Conservation (phyloP, 2,329 filamentous ascomycete species). For the Penicillium psychrosexuale region DNA sequence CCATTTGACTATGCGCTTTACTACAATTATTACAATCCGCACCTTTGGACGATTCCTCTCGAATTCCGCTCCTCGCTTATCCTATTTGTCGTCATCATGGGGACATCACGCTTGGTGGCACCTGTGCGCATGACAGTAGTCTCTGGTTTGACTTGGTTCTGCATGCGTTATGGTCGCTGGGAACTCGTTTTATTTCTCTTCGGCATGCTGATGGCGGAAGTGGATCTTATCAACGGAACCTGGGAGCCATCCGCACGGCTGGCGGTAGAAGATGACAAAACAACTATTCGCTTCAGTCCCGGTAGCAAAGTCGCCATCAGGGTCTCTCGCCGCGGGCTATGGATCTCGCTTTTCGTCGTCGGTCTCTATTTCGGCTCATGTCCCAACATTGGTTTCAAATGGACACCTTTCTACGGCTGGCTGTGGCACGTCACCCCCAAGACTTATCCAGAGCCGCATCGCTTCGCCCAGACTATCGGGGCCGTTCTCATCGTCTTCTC, state of each 20-base stretch:
- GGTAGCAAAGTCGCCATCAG: conserved; percentile 17
- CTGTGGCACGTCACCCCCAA: conserved; percentile 39
- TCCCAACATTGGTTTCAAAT: conserved; percentile 40
- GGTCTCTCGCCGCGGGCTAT: conserved; percentile 32
- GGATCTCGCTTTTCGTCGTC: conserved; percentile 38
- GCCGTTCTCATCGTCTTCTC: conserved; percentile 43
- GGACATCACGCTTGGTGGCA: conserved; percentile 37
- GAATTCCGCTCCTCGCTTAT: conserved; percentile 47
- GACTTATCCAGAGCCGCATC: conserved; percentile 43
- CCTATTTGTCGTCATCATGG: conserved; percentile 43
- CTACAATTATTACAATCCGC: conserved; percentile 46
- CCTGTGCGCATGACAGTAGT: conserved; percentile 36
- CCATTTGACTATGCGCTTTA: conserved; percentile 40
- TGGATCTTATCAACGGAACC: conserved; percentile 40
- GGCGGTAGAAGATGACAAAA: conserved; percentile 17
- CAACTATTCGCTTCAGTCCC: conserved; percentile 14
- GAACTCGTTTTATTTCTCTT: conserved; percentile 43
- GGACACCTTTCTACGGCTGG: conserved; percentile 44
- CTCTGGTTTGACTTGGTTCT: conserved; percentile 36
- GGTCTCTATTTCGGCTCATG: conserved; percentile 45
- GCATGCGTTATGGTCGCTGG: conserved; percentile 44
- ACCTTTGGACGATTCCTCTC: conserved; percentile 48
- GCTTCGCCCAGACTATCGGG: conserved; percentile 45
- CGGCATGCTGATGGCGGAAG: conserved; percentile 45
- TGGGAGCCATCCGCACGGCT: conserved; percentile 28